Percentiles rank a stretch among this genome's conserved stretches.
These are phyloP conservation scores for Colletotrichum lini DNA, from an alignment of 2,329 filamentous ascomycete genomes.

Conservation along the genomic window DNA sequence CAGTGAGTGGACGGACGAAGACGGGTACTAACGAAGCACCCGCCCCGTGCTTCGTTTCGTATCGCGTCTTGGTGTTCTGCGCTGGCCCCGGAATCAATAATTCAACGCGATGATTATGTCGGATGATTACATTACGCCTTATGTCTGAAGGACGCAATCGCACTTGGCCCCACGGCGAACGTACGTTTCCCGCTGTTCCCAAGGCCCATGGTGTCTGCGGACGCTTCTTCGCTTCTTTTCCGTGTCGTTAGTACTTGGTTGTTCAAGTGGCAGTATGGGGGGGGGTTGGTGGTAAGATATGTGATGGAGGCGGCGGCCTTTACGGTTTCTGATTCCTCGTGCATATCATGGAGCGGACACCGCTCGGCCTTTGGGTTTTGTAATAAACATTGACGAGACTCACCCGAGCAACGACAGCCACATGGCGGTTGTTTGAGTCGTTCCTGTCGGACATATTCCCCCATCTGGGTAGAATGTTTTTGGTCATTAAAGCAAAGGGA, in stretches of 20 bases:
- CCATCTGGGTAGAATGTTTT: slow-evolving; percentile 3
- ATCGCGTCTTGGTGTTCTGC: slow-evolving; percentile 1
- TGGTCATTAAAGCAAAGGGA: slow-evolving; percentile 21
- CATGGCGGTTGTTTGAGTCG: neutral
- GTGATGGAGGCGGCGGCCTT: neutral
- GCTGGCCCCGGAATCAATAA: neutral
- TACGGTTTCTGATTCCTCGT: slow-evolving; percentile 18
- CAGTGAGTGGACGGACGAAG: slow-evolving; percentile 78
- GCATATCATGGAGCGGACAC: slow-evolving; percentile 4
- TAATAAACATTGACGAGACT: neutral
- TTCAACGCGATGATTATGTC: slow-evolving; percentile 34
- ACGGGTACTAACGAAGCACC: slow-evolving; percentile 62
- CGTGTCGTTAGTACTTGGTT: slow-evolving; percentile 31
- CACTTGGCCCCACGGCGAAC: slow-evolving; percentile 5
- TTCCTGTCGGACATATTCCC: slow-evolving; percentile 24
- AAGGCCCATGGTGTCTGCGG: slow-evolving; percentile 15
- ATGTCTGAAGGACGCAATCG: slow-evolving; percentile 31
- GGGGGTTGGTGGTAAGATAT: neutral
- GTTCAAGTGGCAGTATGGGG: neutral
- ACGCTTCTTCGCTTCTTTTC: slow-evolving; percentile 12
- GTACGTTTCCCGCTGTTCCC: neutral
- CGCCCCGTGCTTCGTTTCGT: neutral
- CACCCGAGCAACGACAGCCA: neutral
- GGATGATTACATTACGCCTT: slow-evolving; percentile 42
- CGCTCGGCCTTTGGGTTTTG: neutral